phyloP scores from a whole-genome alignment of 2,329 filamentous ascomycete species.

The Fusarium lateritium region DNA sequence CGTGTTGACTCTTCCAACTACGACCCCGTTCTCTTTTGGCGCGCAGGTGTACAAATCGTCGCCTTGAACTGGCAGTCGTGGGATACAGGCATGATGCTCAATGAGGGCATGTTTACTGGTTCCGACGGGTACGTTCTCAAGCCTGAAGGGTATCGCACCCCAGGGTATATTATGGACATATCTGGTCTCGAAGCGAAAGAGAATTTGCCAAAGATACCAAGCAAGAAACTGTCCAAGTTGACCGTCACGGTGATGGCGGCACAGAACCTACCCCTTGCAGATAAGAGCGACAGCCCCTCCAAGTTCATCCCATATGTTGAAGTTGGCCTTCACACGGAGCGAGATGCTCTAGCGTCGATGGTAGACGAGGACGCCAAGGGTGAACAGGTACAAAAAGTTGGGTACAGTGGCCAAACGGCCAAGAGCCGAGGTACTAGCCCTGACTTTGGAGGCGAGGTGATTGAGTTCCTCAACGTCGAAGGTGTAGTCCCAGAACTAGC shows the following conservation, averaged over 20 bases:
- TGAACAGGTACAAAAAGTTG: neutral
- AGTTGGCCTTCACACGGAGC: constrained; percentile 11
- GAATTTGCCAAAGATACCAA: neutral
- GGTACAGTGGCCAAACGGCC: constrained; percentile 8
- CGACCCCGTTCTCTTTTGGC: constrained; percentile 91
- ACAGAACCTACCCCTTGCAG: constrained; percentile 14
- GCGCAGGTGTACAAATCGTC: constrained; percentile 95
- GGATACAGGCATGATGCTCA: constrained; percentile 94
- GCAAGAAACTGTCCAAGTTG: neutral
- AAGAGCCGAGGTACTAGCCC: constrained; percentile 16
- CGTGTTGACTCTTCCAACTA: constrained; percentile 91
- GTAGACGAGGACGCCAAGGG: neutral
- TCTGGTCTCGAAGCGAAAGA: neutral
- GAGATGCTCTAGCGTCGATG: constrained; percentile 6
- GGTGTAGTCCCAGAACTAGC: constrained; percentile 16
- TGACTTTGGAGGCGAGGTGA: constrained; percentile 4
- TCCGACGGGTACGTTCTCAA: constrained; percentile 89
- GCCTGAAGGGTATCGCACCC: constrained; percentile 72
- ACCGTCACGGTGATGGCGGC: constrained; percentile 9
- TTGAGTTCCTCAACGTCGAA: constrained; percentile 16
- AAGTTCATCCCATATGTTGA: constrained; percentile 27
- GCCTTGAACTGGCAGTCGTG: constrained; percentile 97
- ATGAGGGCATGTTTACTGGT: constrained; percentile 95
- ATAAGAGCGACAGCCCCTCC: neutral
- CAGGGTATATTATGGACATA: too few relatives aligned